Evolutionary conservation across 495 filamentous ascomycete genomes (phyloP).

Genomic region (Podospora fimiseda): DNA sequence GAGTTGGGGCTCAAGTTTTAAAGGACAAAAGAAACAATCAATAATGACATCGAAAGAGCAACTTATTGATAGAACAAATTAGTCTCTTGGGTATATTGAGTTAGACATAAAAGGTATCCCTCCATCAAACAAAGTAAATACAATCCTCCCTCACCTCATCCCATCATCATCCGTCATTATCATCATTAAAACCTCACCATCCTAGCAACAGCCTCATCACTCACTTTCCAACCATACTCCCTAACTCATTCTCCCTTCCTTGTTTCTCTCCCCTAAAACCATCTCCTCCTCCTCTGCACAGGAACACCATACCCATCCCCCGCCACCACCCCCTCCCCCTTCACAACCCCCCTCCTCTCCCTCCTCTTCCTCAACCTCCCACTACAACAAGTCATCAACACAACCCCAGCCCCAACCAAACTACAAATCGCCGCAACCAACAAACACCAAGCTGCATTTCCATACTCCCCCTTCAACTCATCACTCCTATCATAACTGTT

Average conservation of each 20-base stretch:
- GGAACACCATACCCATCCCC: not conserved
- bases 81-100: too few species aligned
- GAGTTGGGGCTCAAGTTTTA: too few species aligned
- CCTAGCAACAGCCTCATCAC: too few species aligned
- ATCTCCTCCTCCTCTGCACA: not conserved
- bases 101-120: too few species aligned
- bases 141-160: too few species aligned
- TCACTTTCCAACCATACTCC: not conserved
- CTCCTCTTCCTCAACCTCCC: constrained; percentile 27
- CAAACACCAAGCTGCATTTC: constrained; percentile 45
- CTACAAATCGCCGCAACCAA: constrained; percentile 46
- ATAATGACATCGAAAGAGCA: too few species aligned
- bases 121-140: too few species aligned
- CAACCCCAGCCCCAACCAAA: constrained; percentile 47
- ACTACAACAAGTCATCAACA: constrained; percentile 54
- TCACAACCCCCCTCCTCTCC: not conserved
- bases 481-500: constrained; percentile 33
- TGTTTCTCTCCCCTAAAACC: not conserved
- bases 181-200: too few species aligned
- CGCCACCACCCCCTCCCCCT: not conserved
- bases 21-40: too few species aligned
- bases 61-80: too few species aligned
- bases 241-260: not conserved
- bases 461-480: constrained; percentile 36
- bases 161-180: too few species aligned